A percentile compares a stretch with the other conserved stretches of the same genome.
phyloP scores from a whole-genome alignment of 441 rosid genomes.

The Isatis lusitanica region DNA sequence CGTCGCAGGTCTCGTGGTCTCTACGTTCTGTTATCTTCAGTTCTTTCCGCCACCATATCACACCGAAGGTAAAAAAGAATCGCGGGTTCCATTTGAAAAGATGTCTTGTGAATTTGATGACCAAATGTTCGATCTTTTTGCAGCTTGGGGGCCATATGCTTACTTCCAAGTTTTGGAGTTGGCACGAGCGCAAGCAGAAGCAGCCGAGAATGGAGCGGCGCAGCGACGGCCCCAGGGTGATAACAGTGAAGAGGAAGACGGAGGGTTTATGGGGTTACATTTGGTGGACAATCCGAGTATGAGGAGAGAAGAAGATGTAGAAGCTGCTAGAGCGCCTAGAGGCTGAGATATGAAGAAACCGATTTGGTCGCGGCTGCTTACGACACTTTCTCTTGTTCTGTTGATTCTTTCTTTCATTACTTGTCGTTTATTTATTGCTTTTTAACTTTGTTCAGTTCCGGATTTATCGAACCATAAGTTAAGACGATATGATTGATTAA shows the following conservation, averaged over 20 bases:
- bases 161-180: conserved; percentile 67
- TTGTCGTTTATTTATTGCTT: not conserved
- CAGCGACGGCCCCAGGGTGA: conserved; percentile 23
- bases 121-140: conserved; percentile 2
- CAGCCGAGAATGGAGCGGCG: conserved; percentile 29
- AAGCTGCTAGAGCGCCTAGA: conserved; percentile 34
- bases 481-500: not conserved
- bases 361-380: conserved; percentile 1
- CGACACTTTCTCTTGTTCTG: conserved; percentile 18
- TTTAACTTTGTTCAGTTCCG: not conserved
- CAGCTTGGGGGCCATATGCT: conserved; percentile 89
- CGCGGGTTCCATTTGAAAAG: not conserved
- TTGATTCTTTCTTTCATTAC: conserved; percentile 8
- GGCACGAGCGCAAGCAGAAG: conserved; percentile 32
- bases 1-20: conserved; percentile 55
- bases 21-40: conserved; percentile 75
- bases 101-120: not conserved
- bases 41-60: conserved; percentile 82
- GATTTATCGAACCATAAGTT: not conserved
- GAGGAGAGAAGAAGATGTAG: conserved; percentile 41
- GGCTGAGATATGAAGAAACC: conserved; percentile 23
- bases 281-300: conserved; percentile 38
- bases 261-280: conserved; percentile 49
- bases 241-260: conserved; percentile 39
- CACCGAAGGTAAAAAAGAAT: conserved; percentile 47